These are phyloP conservation scores for Viola pubescens DNA, from an alignment of 441 rosid genomes.

Conservation along the genomic window DNA sequence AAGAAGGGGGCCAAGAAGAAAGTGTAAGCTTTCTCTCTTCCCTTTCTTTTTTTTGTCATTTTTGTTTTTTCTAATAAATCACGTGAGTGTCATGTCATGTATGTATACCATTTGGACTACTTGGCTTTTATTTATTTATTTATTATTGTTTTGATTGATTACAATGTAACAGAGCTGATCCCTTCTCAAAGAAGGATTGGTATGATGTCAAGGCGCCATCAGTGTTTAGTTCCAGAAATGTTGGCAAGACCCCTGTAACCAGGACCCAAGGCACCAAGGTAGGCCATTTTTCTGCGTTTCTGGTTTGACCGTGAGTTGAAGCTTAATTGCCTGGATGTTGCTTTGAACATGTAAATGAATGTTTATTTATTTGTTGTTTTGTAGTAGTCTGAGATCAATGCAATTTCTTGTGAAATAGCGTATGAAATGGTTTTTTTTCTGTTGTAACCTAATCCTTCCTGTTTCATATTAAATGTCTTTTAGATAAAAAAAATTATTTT, in stretches of 20 bases:
- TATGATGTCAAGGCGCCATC: slow-evolving; percentile 83
- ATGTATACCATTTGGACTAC: background rate
- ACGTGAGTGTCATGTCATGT: background rate
- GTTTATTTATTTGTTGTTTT: no score
- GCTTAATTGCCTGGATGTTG: background rate
- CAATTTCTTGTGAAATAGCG: no score
- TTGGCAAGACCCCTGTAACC: slow-evolving; percentile 77
- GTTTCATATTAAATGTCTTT: no score
- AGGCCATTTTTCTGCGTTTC: background rate
- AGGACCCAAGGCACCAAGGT: slow-evolving; percentile 98
- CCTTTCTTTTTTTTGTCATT: background rate
- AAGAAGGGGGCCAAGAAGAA: slow-evolving; percentile 95
- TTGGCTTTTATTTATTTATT: background rate
- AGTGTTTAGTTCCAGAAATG: slow-evolving; percentile 43
- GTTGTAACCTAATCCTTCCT: no score
- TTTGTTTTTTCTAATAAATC: background rate
- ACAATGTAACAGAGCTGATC: slow-evolving; percentile 49
- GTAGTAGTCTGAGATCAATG: no score
- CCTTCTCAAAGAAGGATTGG: slow-evolving; percentile 91
- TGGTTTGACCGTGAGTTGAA: background rate
- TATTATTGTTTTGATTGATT: background rate
- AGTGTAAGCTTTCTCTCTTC: slow-evolving; percentile 40
- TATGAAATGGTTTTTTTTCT: no score
- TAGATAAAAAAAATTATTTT: no score
- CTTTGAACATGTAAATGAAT: background rate